Percentiles rank a stretch among this genome's conserved stretches.
Conservation (phyloP, 2,329 filamentous ascomycete genomes). For the Monosporascus sp. region DNA sequence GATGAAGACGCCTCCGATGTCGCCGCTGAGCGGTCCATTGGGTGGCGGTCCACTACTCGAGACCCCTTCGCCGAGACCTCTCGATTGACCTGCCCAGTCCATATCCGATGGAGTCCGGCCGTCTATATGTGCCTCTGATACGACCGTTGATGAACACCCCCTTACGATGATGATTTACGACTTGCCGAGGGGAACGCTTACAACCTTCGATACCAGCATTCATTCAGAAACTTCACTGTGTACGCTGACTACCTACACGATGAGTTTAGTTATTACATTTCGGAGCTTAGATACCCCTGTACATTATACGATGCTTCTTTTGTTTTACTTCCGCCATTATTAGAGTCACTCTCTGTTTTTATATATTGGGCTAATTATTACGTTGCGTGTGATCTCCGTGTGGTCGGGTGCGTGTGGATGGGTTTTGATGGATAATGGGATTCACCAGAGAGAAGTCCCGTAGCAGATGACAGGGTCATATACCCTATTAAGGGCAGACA, state of each 20-base stretch:
- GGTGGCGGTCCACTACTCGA: conserved; percentile 14
- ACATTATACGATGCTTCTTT: conserved; percentile 11
- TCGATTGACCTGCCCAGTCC: conserved; percentile 4
- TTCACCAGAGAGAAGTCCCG: too few species aligned
- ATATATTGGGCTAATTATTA: conserved; percentile 1
- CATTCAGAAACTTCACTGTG: background rate
- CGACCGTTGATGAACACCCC: background rate
- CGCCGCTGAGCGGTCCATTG: conserved; percentile 10
- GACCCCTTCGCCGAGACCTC: conserved; percentile 10
- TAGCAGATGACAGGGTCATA: too few species aligned
- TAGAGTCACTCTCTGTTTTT: background rate
- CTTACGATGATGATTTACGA: background rate
- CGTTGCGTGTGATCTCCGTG: background rate
- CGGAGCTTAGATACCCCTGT: background rate
- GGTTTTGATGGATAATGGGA: too few species aligned
- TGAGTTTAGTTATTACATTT: background rate
- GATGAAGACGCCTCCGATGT: conserved; percentile 6
- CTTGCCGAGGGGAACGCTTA: background rate
- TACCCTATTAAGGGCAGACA: too few species aligned
- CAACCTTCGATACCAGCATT: background rate
- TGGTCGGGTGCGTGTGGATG: too few species aligned
- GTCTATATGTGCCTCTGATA: background rate
- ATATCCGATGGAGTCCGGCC: background rate
- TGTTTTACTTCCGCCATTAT: conserved; percentile 5
- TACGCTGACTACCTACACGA: background rate